phyloP scores from a whole-genome alignment of 2,329 filamentous ascomycete species.

The Diaporthe sp. region DNA sequence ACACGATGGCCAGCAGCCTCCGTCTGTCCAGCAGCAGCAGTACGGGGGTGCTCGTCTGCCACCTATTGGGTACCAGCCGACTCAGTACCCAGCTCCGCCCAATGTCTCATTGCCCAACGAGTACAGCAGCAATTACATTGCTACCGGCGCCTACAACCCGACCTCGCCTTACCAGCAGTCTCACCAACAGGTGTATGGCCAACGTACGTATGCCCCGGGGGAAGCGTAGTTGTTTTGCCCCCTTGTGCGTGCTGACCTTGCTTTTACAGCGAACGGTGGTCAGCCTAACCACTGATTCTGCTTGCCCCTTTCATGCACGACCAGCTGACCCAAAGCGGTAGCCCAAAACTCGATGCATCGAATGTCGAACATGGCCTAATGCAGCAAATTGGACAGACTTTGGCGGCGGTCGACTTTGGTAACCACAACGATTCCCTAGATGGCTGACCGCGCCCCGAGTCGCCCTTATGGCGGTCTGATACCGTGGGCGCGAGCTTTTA shows the following conservation, averaged over 20 bases:
- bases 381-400: not conserved
- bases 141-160: slow-evolving; percentile 61
- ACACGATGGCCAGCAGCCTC: slow-evolving; percentile 63
- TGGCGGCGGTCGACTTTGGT: not conserved
- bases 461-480: not conserved
- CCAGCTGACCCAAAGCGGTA: slow-evolving; percentile 23
- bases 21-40: slow-evolving; percentile 55
- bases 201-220: slow-evolving; percentile 54
- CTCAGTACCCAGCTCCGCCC: slow-evolving; percentile 74
- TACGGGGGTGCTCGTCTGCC: slow-evolving; percentile 75
- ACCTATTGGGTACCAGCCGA: slow-evolving; percentile 77
- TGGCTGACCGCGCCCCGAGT: not conserved
- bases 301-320: not conserved
- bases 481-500: not conserved
- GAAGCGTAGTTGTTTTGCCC: slow-evolving; percentile 11
- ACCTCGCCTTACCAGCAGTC: slow-evolving; percentile 69
- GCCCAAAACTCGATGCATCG: not conserved
- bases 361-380: slow-evolving; percentile 16
- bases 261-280: slow-evolving; percentile 42
- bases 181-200: slow-evolving; percentile 69
- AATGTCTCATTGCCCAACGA: slow-evolving; percentile 64
- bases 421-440: not conserved
- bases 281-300: slow-evolving; percentile 36
- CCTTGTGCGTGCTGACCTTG: slow-evolving; percentile 41
- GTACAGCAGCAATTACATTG: slow-evolving; percentile 63